Percentiles rank a stretch among this genome's conserved stretches.
Conservation (phyloP, 176 grass and related monocot genomes). For the Bonia amplexicaulis region DNA sequence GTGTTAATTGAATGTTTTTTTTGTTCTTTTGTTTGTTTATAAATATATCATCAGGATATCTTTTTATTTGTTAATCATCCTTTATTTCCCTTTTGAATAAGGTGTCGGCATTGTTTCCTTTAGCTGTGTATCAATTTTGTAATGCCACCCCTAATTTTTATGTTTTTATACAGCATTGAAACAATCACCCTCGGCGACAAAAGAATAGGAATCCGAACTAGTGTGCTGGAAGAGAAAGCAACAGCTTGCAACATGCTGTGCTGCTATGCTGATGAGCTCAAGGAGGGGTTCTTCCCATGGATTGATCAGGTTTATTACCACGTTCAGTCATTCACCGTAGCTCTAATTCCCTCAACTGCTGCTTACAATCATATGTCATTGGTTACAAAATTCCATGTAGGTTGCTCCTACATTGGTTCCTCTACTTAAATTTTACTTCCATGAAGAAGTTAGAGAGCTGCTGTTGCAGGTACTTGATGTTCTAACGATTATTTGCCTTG, state of each 20-base stretch:
- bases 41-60: neutral
- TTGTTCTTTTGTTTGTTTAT: neutral
- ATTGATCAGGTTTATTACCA: slow-evolving; percentile 81
- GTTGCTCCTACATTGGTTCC: slow-evolving; percentile 95
- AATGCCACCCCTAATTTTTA: neutral
- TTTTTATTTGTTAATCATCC: slow-evolving; percentile 10
- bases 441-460: slow-evolving; percentile 99
- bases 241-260: slow-evolving; percentile 99
- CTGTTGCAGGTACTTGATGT: slow-evolving; percentile 73
- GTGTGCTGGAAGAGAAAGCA: slow-evolving; percentile 98
- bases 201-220: slow-evolving; percentile 93
- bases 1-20: neutral
- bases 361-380: neutral
- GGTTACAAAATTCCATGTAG: slow-evolving; percentile 38
- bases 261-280: slow-evolving; percentile 98
- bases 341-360: neutral
- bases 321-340: neutral
- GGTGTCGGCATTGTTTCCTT: neutral
- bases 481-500: neutral
- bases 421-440: slow-evolving; percentile 97
- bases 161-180: slow-evolving; percentile 61
- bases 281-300: slow-evolving; percentile 98
- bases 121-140: neutral
- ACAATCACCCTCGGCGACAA: slow-evolving; percentile 96
- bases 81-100: neutral